phyloP scores from a whole-genome alignment of 441 rosid genomes.

The Manihot esculenta region DNA sequence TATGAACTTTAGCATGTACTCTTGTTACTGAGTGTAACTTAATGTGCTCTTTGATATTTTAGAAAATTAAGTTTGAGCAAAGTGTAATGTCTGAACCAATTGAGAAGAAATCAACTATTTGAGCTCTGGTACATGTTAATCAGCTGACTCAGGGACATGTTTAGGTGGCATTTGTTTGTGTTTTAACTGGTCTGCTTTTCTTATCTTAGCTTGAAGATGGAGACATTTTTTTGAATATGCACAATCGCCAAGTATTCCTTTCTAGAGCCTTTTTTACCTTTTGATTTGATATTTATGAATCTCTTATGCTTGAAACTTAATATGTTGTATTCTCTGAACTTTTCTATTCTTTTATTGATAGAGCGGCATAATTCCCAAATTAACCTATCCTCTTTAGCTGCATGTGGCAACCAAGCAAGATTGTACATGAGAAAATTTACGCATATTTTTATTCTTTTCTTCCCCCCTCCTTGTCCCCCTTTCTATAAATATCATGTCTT shows the following conservation, averaged over 20 bases:
- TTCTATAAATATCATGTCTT: too few relatives aligned
- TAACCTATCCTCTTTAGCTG: too few relatives aligned
- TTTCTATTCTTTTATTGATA: too few relatives aligned
- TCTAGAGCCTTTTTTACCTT: background rate
- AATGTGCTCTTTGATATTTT: constrained; percentile 15
- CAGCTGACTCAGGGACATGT: background rate
- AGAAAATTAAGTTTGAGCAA: constrained; percentile 96
- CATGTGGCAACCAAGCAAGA: too few relatives aligned
- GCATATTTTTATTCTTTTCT: too few relatives aligned
- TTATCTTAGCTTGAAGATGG: constrained; percentile 88
- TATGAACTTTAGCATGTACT: too few relatives aligned
- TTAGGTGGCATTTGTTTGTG: background rate
- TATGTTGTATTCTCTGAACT: too few relatives aligned
- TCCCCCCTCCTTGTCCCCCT: too few relatives aligned
- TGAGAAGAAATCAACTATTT: constrained; percentile 70
- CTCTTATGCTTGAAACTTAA: too few relatives aligned
- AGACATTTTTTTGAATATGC: constrained; percentile 86
- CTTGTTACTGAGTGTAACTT: background rate
- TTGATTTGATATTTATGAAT: background rate
- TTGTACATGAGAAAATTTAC: too few relatives aligned
- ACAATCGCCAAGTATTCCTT: constrained; percentile 78
- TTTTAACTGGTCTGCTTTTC: background rate
- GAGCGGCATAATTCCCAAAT: too few relatives aligned
- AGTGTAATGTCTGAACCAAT: constrained; percentile 88
- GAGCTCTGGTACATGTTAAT: constrained; percentile 47